Percentiles rank a stretch among this genome's conserved stretches.
Evolutionary conservation across 2,329 filamentous ascomycete genomes (phyloP).

Genomic region (Arthrobotrys sphaeroides): DNA sequence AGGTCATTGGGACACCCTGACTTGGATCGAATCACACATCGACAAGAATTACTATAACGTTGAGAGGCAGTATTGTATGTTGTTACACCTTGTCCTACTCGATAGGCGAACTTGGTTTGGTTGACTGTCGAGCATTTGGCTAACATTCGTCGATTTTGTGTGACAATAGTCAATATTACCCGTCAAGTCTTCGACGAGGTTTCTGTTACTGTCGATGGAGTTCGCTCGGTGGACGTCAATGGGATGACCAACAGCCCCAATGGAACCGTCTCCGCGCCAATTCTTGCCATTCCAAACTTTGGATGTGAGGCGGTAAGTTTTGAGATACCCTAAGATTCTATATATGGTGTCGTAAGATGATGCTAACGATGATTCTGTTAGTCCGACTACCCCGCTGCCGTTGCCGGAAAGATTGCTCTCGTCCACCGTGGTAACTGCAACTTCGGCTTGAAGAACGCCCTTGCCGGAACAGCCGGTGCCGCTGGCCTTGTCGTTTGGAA

Average conservation of each 20-base stretch:
- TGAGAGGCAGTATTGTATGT: conserved; percentile 51
- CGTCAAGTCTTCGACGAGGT: conserved; percentile 25
- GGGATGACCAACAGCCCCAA: conserved; percentile 66
- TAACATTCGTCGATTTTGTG: conserved; percentile 9
- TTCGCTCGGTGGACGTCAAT: not conserved
- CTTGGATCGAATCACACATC: conserved; percentile 54
- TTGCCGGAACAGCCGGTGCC: conserved; percentile 69
- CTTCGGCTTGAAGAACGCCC: conserved; percentile 69
- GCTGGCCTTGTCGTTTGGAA: conserved; percentile 60
- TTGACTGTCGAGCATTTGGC: not conserved
- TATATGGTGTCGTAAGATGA: not conserved
- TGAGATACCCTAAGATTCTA: not conserved
- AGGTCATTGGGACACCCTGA: conserved; percentile 55
- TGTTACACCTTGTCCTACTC: conserved; percentile 47
- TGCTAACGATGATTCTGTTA: conserved; percentile 25
- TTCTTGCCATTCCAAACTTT: conserved; percentile 66
- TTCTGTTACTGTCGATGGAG: conserved; percentile 17
- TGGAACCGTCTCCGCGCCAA: conserved; percentile 61
- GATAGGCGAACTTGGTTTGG: conserved; percentile 7
- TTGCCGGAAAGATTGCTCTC: conserved; percentile 69
- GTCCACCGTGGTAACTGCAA: conserved; percentile 70
- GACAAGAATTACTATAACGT: conserved; percentile 43
- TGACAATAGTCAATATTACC: conserved; percentile 45
- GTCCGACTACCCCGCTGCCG: conserved; percentile 66
- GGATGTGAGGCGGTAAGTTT: conserved; percentile 65